Evolutionary conservation across 176 grass and related monocot species (phyloP), one percentile per base, ranked within the genome.

Genomic region (Chloris gayana): DNA sequence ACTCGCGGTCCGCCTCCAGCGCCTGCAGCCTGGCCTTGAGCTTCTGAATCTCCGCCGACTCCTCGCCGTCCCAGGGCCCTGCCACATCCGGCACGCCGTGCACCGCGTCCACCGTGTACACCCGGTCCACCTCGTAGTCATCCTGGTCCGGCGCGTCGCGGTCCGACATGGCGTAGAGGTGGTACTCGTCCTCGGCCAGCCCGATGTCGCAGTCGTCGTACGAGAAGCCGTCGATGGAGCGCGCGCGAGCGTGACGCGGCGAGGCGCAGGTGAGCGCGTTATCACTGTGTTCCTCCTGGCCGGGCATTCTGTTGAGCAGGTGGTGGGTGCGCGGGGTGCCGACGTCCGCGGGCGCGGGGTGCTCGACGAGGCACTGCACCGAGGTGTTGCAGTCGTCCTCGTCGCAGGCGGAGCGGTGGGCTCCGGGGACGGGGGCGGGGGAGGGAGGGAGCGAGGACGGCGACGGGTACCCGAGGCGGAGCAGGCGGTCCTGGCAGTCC

Each of bases 1-100:
- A 89, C 79, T 98, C 95, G 60, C 88, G 83, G 34, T 94, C 90
- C 4, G 92, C 92, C 74, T 94, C 92, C 4, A 92, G 78, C 13
- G 81, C 92, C 24, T 73, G 90, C 81, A 98, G 21, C 65, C 90
- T 91, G 13, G 81, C 70, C 13, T 79, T 89, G 68, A 98, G 90
- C 81, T 89, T 83, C 49, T 74, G 76, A 18, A 98, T 91, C 69
- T 92, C 85, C 5, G 26, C 29, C 21, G 79, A 85, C 66, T 92
- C 92, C 58, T 89, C 29, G 15, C 84, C 85, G 50, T 89, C 42
- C 75, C 81, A 49, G 1, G 75, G 66, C 12, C 66, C 61, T 2
- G 9, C 9, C 41, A 12, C 41, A 44, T 87, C 59, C 0, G 84
- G 79, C 81, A 88, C 84, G 25, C 85, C 44, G 10, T 91, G 92